Evolutionary conservation across 768 basidiomycete species (phyloP).

Genomic region (Tulasnella sp.): DNA sequence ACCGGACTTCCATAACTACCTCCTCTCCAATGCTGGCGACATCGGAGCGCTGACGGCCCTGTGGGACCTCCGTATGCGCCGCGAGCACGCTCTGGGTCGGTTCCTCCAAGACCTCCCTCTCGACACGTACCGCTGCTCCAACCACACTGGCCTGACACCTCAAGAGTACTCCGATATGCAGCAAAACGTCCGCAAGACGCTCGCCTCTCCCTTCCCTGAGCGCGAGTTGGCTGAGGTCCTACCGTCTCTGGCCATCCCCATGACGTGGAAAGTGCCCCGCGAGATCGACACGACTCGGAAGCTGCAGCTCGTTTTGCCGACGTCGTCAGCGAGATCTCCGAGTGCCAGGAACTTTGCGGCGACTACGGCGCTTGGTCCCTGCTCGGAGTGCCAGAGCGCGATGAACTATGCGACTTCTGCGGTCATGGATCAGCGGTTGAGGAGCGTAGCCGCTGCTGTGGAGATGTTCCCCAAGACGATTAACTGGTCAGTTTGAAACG

Average conservation of each 20-base stretch:
- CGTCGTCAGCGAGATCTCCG: neutral
- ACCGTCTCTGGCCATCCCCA: neutral
- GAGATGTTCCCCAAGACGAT: neutral
- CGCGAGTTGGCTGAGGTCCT: neutral
- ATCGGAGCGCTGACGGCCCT: neutral
- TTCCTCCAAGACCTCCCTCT: neutral
- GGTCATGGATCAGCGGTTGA: neutral
- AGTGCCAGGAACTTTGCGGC: neutral
- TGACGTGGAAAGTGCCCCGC: neutral
- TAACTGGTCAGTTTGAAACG: neutral
- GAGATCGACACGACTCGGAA: neutral
- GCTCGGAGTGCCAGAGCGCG: neutral
- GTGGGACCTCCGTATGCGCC: neutral
- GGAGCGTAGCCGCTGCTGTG: neutral
- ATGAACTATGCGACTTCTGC: neutral
- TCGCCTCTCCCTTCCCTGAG: neutral
- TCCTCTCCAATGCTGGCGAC: neutral
- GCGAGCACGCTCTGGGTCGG: neutral
- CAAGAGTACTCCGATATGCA: neutral
- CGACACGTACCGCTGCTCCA: neutral
- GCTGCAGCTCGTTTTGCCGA: neutral
- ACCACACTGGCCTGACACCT: neutral
- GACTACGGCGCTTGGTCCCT: neutral
- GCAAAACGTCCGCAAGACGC: neutral
- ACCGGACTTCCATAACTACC: neutral